phyloP scores from a whole-genome alignment of 1,284 basidiomycete species.

The Nidula niveotomentosa region DNA sequence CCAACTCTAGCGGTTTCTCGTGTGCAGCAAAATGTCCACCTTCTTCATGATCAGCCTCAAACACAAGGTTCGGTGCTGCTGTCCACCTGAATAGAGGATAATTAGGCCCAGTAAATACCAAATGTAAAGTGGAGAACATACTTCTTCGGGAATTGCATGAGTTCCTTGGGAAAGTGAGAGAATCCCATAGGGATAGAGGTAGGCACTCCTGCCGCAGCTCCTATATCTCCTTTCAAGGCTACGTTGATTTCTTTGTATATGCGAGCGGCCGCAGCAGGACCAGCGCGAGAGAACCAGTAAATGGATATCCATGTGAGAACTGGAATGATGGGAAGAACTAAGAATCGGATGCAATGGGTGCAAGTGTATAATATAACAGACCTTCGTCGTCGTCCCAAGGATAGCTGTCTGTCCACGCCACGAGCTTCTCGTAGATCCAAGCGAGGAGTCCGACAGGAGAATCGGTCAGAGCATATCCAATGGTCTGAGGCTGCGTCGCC shows the following conservation, averaged over 20 bases:
- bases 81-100: constrained; percentile 17
- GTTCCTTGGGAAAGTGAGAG: constrained; percentile 12
- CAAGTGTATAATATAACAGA: constrained; percentile 9
- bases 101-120: background rate
- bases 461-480: constrained; percentile 55
- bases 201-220: background rate
- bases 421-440: constrained; percentile 63
- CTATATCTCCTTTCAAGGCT: constrained; percentile 1
- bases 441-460: constrained; percentile 58
- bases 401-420: constrained; percentile 50
- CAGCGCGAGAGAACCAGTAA: constrained; percentile 56
- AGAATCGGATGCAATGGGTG: background rate
- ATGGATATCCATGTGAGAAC: constrained; percentile 61
- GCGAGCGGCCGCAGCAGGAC: constrained; percentile 50
- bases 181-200: constrained; percentile 43
- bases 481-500: constrained; percentile 48
- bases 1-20: constrained; percentile 33
- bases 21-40: constrained; percentile 42
- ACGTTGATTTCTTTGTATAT: constrained; percentile 48
- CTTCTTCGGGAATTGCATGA: constrained; percentile 29
- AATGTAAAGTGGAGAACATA: constrained; percentile 16
- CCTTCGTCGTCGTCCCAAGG: constrained; percentile 52
- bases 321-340: constrained; percentile 13
- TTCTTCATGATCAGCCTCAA: constrained; percentile 26
- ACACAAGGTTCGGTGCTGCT: constrained; percentile 18